A percentile compares a stretch with the other conserved stretches of the same genome.
phyloP scores from a whole-genome alignment of 805 yeast genomes.

The Candida sanyiensis region DNA sequence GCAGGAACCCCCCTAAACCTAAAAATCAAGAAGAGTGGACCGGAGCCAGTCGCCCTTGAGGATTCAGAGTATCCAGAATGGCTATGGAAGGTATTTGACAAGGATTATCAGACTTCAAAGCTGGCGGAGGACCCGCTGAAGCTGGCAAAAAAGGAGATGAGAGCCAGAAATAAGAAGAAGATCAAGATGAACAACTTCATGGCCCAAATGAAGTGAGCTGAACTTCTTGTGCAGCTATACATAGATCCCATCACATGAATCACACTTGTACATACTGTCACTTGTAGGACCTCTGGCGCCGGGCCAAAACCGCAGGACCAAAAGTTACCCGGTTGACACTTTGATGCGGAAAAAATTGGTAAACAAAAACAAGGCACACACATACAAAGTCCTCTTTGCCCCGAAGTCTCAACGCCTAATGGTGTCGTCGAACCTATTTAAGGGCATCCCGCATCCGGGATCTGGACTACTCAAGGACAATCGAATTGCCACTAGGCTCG shows the following conservation, averaged over 20 bases:
- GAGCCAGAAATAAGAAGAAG: constrained; percentile 58
- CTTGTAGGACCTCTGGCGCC: background rate
- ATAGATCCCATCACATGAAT: background rate
- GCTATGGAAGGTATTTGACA: constrained; percentile 84
- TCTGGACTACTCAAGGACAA: constrained; percentile 11
- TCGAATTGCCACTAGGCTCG: constrained; percentile 15
- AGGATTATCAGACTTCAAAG: constrained; percentile 49
- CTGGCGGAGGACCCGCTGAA: constrained; percentile 56
- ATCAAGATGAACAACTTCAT: constrained; percentile 79
- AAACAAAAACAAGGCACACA: constrained; percentile 7
- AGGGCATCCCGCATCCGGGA: background rate
- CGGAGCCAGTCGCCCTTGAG: constrained; percentile 81
- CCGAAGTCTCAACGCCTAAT: constrained; percentile 4
- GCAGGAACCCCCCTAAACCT: constrained; percentile 72
- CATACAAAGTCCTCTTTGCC: background rate
- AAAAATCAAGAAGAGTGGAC: constrained; percentile 72
- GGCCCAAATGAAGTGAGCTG: constrained; percentile 34
- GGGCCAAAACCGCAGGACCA: too few relatives aligned
- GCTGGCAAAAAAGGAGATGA: constrained; percentile 64
- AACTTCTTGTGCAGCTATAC: background rate
- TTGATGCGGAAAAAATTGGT: background rate
- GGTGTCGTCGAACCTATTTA: constrained; percentile 5
- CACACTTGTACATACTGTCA: background rate
- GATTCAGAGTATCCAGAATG: constrained; percentile 91
- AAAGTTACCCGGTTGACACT: constrained; percentile 1